These are phyloP conservation scores for Phaeosphaeria sp. DNA, from an alignment of 2,329 filamentous ascomycete species.

Conservation along the genomic window DNA sequence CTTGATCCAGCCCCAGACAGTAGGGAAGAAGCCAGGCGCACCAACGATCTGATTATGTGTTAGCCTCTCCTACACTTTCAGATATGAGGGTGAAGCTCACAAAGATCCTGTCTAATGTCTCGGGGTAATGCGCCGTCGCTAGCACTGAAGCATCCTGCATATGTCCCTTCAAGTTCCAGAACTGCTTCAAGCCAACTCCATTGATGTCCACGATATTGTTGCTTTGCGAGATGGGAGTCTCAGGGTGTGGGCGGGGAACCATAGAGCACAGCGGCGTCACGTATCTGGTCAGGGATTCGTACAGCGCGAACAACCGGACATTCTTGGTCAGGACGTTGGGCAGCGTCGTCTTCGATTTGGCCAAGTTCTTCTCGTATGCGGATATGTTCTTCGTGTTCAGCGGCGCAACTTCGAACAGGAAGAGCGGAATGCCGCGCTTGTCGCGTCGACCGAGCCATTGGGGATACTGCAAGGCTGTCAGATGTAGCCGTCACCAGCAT, in stretches of 20 bases:
- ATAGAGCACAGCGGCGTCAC: conserved; percentile 84
- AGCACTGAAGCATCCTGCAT: conserved; percentile 92
- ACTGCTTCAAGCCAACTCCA: conserved; percentile 86
- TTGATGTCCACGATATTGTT: conserved; percentile 96
- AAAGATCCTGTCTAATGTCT: conserved; percentile 86
- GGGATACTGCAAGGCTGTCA: conserved; percentile 70
- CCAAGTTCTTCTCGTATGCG: conserved; percentile 73
- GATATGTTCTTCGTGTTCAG: conserved; percentile 83
- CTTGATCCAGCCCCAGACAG: conserved; percentile 94
- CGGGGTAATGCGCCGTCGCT: conserved; percentile 92
- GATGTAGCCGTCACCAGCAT: conserved; percentile 7
- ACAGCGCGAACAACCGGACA: conserved; percentile 86
- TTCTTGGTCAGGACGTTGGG: conserved; percentile 76
- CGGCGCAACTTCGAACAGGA: conserved; percentile 85
- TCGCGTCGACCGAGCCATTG: conserved; percentile 95
- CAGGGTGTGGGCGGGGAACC: conserved; percentile 74
- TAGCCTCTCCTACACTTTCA: conserved; percentile 3
- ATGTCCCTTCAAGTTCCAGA: conserved; percentile 92
- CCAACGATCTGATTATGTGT: conserved; percentile 71
- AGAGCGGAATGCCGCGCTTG: conserved; percentile 88
- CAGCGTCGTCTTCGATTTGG: conserved; percentile 63
- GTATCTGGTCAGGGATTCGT: conserved; percentile 91
- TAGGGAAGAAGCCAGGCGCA: conserved; percentile 88
- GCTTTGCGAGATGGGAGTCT: conserved; percentile 88
- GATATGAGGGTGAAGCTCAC: conserved; percentile 47